Evolutionary conservation across 1,139 yeast genomes (phyloP), one percentile per base, ranked within the genome.

Genomic region (Yarrowia galli): DNA sequence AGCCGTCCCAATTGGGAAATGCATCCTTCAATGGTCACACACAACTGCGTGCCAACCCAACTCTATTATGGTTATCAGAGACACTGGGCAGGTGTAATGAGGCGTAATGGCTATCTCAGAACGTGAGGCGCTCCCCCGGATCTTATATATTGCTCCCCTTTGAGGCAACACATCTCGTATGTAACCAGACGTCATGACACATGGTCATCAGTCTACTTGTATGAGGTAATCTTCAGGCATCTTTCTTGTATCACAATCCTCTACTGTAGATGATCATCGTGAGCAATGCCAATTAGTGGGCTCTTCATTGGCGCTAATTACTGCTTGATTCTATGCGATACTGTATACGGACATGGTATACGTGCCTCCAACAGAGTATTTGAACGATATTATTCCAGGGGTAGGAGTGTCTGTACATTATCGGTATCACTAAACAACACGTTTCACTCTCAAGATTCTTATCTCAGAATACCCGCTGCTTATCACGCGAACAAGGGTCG

Each of bases 11-110:
- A 56, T 40, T 8, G 38, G 63, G 63, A 56, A 56, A 56, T 56
- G 63, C 49, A 56, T 56, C 63, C 63, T 56, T 25, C 49, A 6
- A 25, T 12, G 48, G 36, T 15, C 45, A 20, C 43, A 18, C n/a
- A 40, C 36, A 16, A 16, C 43, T 22, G 53, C 60, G 45, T 15
- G 43, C 40, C 60, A 53, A 20, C 16, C 23, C 45, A 54, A 54
- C 61, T 54, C 25, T 54, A 54, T 40, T 54, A 36, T 16, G 45
- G 61, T 54, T 54, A 54, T 54, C 61, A 40, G 54, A 49, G 54
- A 49, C 54, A 49, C 23, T 20, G 23, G 20, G 16, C 23, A 18
- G 46, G 20, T 36, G 23, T 22, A 10, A 42, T 12, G 23, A 12
- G 46, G 46, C 43, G 43, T 20, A 13, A 8, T 40, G 32, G 20